Evolutionary conservation across 305 asterid species (phyloP), one percentile per base, ranked within the genome.

Genomic region (Rubia tinctorum): DNA sequence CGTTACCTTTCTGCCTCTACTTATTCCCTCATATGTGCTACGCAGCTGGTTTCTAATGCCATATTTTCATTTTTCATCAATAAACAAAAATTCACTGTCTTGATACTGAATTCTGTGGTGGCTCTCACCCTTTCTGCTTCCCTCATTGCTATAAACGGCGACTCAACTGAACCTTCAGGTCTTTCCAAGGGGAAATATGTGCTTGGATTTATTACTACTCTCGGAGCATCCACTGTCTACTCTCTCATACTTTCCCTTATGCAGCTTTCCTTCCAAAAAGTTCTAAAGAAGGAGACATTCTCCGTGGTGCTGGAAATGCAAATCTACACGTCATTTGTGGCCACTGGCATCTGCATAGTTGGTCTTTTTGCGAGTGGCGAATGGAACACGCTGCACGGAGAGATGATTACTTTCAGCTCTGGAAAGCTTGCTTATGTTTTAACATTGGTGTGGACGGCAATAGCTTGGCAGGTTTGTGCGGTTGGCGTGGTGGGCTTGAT

Each of bases 361-460:
- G 99, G 97, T 8, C 92, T 95, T 20, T 90, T 92, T 37, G 92
- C 87, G 11, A 95, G 97, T 22, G 98, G 98, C 23, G 98, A 95
- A 45, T 95, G 97, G 96, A 86, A 66, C 72, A 84, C 86, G 30
- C 71, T 95, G 70, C 74, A 61, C 0, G 86, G 86, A 0, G 99
- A 95, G 78, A 90, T 92, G 96, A 74, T 80, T 13, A 62, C 74
- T 79, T 92, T 87, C 56, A 60, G 78, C 15, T 12, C 90, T 0
- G 99, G 99, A 11, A 85, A 66, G 72, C 71, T 77, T 74, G 83
- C 97, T 2, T 95, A 95, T 72, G 69, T 88, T 25, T 81, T 87
- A 96, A 91, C 96, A 4, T 81, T 95, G 73, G 93, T 84, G 2
- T 89, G 96, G 88, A 89, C 93, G 10, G 96, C 96, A 6, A 73